Evolutionary conservation across 2,329 filamentous ascomycete species (phyloP).

Genomic region (Seiridium unicorne): DNA sequence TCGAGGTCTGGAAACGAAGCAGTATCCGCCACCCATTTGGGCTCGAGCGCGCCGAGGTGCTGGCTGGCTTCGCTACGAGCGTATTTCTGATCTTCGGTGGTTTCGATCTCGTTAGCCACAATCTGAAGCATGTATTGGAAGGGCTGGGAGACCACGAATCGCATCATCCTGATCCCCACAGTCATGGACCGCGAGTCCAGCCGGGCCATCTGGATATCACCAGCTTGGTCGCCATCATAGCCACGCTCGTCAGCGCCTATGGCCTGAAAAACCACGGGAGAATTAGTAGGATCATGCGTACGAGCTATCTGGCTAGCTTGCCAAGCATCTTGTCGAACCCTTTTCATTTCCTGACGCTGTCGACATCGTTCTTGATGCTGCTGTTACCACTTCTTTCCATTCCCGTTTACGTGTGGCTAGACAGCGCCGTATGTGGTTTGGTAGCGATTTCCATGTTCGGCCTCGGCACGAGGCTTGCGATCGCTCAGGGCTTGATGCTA

Average conservation of each 20-base stretch:
- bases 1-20: conserved; percentile 94
- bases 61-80: conserved; percentile 94
- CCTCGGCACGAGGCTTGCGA: conserved; percentile 78
- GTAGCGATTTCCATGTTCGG: conserved; percentile 88
- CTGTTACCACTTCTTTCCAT: conserved; percentile 79
- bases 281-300: conserved; percentile 87
- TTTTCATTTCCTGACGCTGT: conserved; percentile 90
- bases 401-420: conserved; percentile 78
- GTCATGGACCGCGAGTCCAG: conserved; percentile 47
- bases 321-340: conserved; percentile 91
- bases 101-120: conserved; percentile 91
- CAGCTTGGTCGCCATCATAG: conserved; percentile 75
- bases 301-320: conserved; percentile 77
- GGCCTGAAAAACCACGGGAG: conserved; percentile 86
- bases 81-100: conserved; percentile 97
- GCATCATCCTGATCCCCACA: conserved; percentile 67
- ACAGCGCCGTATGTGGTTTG: conserved; percentile 75
- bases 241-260: conserved; percentile 83
- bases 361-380: conserved; percentile 77
- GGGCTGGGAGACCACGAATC: conserved; percentile 65
- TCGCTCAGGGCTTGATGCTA: conserved; percentile 87
- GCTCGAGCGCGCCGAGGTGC: conserved; percentile 86
- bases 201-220: conserved; percentile 79
- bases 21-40: conserved; percentile 93
- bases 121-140: conserved; percentile 89